Evolutionary conservation across 345 rosid genomes (phyloP), one percentile per base, ranked within the genome.

Genomic region (Linum lewisii): DNA sequence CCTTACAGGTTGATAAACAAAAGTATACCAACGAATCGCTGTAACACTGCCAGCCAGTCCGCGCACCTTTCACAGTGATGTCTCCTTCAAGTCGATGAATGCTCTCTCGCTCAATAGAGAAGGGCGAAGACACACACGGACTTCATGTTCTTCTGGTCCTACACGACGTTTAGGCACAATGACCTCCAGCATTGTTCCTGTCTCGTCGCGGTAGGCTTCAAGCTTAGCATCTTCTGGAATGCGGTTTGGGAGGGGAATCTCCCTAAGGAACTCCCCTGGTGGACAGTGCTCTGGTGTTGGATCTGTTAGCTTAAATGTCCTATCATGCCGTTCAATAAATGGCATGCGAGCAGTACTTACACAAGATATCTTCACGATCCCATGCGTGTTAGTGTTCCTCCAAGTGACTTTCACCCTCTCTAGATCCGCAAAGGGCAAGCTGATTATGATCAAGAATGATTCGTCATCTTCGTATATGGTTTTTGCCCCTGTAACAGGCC

Each of bases 131-230:
- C 71, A 67, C 38, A 67, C 71, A 4, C 79, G 91, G 50, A 89
- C 97, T 70, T 89, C 97, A 51, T 89, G 97, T 79, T 89, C 97
- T 78, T 86, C 97, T 36, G 87, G 95, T 65, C 97, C 97, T 29
- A 54, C 57, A 8, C 83, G 82, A 73, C 72, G 79, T 78, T 89
- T 89, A 19, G 97, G 97, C 62, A 89, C 89, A 25, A 86, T 69
- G 37, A 89, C 75, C 75, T 89, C 97, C 21, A 89, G 84, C 69
- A 74, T 69, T 1, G 91, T 82, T 23, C 95, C 97, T 0, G 83
- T 81, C 65, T 79, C 87, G 10, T 89, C 89, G 0, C 76, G 57
- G 70, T 79, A 86, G 62, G 97, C 97, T 74, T 89, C 95, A 47
- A 89, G 80, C 65, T 78, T 72, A 22, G 97, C 97, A 63, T 86